phyloP scores from a whole-genome alignment of 2,329 filamentous ascomycete species.

The Aotearoamyces nothofagi region DNA sequence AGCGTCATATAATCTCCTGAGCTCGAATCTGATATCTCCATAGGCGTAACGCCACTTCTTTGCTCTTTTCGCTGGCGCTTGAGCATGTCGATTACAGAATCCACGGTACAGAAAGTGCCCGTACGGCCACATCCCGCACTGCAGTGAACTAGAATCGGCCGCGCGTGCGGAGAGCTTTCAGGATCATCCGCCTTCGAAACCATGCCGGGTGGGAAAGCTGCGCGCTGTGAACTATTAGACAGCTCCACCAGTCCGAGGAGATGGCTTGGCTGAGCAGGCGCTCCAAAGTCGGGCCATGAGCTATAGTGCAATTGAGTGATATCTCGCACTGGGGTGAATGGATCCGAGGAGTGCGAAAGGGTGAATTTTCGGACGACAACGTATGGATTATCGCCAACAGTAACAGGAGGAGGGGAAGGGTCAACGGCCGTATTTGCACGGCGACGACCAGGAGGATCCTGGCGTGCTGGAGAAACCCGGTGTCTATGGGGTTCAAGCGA shows the following conservation, averaged over 20 bases:
- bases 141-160: conserved; percentile 85
- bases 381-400: conserved; percentile 43
- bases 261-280: conserved; percentile 76
- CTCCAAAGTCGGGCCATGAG: conserved; percentile 95
- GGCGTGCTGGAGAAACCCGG: conserved; percentile 23
- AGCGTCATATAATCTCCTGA: conserved; percentile 13
- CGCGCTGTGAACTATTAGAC: conserved; percentile 58
- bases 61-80: conserved; percentile 55
- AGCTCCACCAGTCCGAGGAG: conserved; percentile 82
- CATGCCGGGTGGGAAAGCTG: conserved; percentile 14
- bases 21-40: conserved; percentile 23
- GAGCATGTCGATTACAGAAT: conserved; percentile 90
- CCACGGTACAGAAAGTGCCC: conserved; percentile 91
- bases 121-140: conserved; percentile 92
- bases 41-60: conserved; percentile 21
- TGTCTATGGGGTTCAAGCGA: conserved; percentile 49
- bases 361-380: conserved; percentile 81
- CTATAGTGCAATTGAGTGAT: conserved; percentile 91
- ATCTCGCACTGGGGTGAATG: conserved; percentile 77
- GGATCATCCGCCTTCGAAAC: conserved; percentile 39
- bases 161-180: conserved; percentile 31
- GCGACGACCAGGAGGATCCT: conserved; percentile 25
- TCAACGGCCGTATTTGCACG: conserved; percentile 39
- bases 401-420: conserved; percentile 20
- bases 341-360: conserved; percentile 58